Percentiles rank a stretch among this genome's conserved stretches.
Conservation (phyloP, 345 rosid species). For the Anastatica hierochuntica region DNA sequence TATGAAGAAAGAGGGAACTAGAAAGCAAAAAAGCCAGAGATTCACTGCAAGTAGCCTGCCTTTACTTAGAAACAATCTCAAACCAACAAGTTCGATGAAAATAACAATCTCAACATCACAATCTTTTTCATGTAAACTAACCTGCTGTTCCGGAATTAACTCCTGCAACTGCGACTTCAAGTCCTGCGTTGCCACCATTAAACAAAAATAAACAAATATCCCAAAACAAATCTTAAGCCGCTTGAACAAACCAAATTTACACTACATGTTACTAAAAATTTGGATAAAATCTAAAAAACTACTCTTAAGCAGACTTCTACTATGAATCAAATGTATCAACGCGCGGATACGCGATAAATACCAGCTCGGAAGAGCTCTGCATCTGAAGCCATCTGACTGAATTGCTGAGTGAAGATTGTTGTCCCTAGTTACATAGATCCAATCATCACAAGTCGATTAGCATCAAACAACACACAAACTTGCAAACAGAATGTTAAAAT, state of each 20-base stretch:
- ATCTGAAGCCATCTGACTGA: conserved; percentile 87
- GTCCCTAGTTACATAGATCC: conserved; percentile 36
- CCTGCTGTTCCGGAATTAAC: conserved; percentile 96
- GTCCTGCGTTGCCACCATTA: conserved; percentile 37
- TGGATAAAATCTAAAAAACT: no score
- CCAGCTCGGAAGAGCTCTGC: conserved; percentile 65
- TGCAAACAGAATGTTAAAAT: neutral
- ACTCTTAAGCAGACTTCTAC: no score
- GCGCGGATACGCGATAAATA: conserved; percentile 7
- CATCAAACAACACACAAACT: neutral
- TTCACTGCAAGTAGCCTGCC: no score
- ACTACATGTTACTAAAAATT: no score
- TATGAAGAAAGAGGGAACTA: neutral
- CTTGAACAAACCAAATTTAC: no score
- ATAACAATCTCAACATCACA: neutral
- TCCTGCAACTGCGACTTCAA: conserved; percentile 84
- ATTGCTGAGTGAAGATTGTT: conserved; percentile 46
- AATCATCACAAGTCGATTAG: conserved; percentile 3
- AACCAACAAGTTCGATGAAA: neutral
- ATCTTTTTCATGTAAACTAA: conserved; percentile 2
- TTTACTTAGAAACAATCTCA: conserved; percentile 2
- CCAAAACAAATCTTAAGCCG: no score
- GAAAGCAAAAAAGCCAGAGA: neutral
- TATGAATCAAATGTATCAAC: neutral
- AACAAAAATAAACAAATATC: conserved; percentile 6